Evolutionary conservation across 129 eudicot genomes (phyloP), one percentile per base, ranked within the genome.

Genomic region (Calendula officinalis): DNA sequence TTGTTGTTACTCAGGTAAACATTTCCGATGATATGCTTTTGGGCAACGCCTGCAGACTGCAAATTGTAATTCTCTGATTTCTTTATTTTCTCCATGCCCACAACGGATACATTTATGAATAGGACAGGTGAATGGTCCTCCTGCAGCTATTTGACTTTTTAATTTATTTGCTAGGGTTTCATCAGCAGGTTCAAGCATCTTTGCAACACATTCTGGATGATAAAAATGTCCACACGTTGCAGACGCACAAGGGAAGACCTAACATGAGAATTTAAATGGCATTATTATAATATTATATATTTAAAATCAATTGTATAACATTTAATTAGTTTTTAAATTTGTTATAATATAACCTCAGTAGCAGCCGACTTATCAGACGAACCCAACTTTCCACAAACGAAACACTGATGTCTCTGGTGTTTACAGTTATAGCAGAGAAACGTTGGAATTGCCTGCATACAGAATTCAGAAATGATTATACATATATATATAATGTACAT

Each of bases 1-100:
- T 41, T 10, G 3, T 56, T 17, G 47, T 65, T 56, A 90, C 97
- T 69, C 80, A 68, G 97, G 97, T 71, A 90, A 80, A 75, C 97
- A 90, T 82, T 80, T 82, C 5, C 95, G 75, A 75, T 90, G 97
- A 75, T 86, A 90, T 51, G 92, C 82, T 68, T 74, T 84, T 22
- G 97, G 97, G 74, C 95, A 90, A 64, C 97, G 92, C 70, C 97
- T 81, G 64, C 97, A 86, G 14, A 86, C 64, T 15, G 95, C 97
- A 76, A 90, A 86, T 53, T 86, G 92, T 80, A 86, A 71, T 1
- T 75, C 87, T 27, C 30, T 39, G 33, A 44, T 74, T 0, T 61
- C 68, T 70, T 76, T 82, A 43, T 83, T 80, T 79, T 90, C 97
- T 40, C 81, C 85, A 65, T 57, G 69, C 53, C 69, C 71, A 72